A percentile compares a stretch with the other conserved stretches of the same genome.
These are phyloP conservation scores for Stenocarpella maydis DNA, from an alignment of 2,329 filamentous ascomycete genomes.

Conservation along the genomic window DNA sequence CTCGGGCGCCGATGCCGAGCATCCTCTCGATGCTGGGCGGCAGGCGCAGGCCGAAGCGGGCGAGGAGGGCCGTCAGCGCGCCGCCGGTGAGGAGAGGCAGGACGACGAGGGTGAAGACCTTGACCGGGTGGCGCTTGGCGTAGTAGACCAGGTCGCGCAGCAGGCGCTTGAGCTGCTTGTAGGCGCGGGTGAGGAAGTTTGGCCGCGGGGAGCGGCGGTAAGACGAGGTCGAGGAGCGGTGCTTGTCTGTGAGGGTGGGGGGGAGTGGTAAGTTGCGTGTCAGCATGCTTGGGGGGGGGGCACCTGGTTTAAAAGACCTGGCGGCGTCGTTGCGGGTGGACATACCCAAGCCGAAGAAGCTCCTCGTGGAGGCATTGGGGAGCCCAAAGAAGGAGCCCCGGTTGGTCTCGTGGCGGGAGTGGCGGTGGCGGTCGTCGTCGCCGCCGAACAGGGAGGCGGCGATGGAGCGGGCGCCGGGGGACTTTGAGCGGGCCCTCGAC, in stretches of 20 bases:
- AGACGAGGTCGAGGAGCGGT: constrained; percentile 56
- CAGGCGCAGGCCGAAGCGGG: constrained; percentile 80
- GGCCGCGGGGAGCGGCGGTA: constrained; percentile 85
- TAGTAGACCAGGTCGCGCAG: constrained; percentile 83
- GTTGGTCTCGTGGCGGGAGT: constrained; percentile 48
- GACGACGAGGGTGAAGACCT: constrained; percentile 86
- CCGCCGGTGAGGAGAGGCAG: constrained; percentile 89
- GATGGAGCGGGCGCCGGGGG: constrained; percentile 47
- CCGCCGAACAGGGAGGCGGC: constrained; percentile 55
- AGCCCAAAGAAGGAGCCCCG: constrained; percentile 57
- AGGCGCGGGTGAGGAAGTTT: constrained; percentile 77
- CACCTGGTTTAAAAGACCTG: too few species aligned
- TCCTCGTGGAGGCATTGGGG: constrained; percentile 53
- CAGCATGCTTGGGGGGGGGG: not conserved
- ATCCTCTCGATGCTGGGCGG: constrained; percentile 69
- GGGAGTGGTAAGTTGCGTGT: constrained; percentile 46
- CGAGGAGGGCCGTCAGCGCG: constrained; percentile 78
- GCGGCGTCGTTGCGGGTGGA: not conserved
- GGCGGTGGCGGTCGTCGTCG: constrained; percentile 43
- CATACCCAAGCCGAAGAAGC: constrained; percentile 56
- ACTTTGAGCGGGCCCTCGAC: constrained; percentile 49
- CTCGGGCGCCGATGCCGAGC: constrained; percentile 61
- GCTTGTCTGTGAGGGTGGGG: constrained; percentile 45
- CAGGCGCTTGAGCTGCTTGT: constrained; percentile 79
- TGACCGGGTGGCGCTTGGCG: constrained; percentile 82